Conservation (phyloP, 805 yeast species). For the Saccharomycopsis schoenii region DNA sequence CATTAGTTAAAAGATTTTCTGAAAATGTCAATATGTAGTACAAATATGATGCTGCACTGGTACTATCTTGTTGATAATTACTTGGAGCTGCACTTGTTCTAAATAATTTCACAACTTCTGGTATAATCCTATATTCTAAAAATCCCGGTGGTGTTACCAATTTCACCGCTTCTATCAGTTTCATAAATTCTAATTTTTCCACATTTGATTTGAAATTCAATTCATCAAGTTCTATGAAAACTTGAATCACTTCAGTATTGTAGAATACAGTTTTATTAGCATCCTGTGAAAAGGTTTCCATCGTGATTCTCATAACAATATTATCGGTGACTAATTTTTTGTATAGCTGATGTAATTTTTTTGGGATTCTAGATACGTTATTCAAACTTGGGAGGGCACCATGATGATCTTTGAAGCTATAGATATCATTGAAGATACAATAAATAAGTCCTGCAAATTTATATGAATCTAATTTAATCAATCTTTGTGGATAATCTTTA, state of each 20-base stretch:
- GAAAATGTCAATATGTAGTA: constrained; percentile 25
- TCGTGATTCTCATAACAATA: constrained; percentile 25
- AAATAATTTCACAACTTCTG: constrained; percentile 50
- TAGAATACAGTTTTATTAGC: constrained; percentile 28
- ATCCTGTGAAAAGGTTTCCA: constrained; percentile 28
- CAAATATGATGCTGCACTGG: constrained; percentile 24
- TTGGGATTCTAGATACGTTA: constrained; percentile 27
- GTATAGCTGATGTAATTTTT: constrained; percentile 27
- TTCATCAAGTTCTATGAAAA: constrained; percentile 46
- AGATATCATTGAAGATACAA: constrained; percentile 30
- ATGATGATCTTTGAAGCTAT: constrained; percentile 11
- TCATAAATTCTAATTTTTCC: constrained; percentile 42
- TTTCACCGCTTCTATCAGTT: constrained; percentile 28
- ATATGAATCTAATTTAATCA: constrained; percentile 52
- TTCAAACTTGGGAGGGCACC: not conserved
- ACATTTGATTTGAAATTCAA: constrained; percentile 41
- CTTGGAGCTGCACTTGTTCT: constrained; percentile 15
- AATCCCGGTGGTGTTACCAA: constrained; percentile 39
- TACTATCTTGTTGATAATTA: constrained; percentile 15
- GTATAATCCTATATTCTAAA: constrained; percentile 54
- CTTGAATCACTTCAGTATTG: constrained; percentile 37
- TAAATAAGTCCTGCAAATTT: constrained; percentile 48
- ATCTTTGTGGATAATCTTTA: constrained; percentile 24
- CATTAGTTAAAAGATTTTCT: constrained; percentile 20
- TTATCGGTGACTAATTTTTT: constrained; percentile 32